A percentile compares a stretch with the other conserved stretches of the same genome.
Conservation (phyloP, 441 rosid species). For the Eugenia klotzschiana region DNA sequence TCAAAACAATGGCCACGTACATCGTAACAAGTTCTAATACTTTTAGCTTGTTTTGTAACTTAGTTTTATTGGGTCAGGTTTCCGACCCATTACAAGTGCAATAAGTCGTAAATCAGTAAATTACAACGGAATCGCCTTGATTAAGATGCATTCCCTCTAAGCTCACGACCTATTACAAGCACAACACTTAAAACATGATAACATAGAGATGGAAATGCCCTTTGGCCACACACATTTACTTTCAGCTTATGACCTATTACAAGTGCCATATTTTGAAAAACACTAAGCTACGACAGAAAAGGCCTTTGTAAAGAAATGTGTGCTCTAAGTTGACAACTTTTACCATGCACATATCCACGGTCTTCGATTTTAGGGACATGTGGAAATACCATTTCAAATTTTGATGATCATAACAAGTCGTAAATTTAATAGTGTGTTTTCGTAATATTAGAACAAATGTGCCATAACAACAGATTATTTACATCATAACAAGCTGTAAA, state of each 20-base stretch:
- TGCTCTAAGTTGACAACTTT: no score
- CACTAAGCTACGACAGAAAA: no score
- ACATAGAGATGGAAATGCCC: not conserved
- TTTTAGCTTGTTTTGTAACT: not conserved
- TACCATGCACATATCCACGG: no score
- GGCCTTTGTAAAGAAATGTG: no score
- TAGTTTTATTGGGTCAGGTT: not conserved
- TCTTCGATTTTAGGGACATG: no score
- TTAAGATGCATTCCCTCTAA: not conserved
- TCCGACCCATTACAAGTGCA: not conserved
- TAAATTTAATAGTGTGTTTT: no score
- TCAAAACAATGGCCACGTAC: not conserved
- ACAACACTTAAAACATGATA: not conserved
- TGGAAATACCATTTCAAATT: no score
- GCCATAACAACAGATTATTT: no score
- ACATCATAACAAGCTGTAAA: no score
- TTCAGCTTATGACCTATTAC: not conserved
- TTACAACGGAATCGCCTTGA: rapidly evolving
- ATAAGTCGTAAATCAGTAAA: not conserved
- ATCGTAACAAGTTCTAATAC: not conserved
- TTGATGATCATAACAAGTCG: no score
- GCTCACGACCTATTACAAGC: not conserved
- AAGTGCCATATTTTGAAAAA: no score
- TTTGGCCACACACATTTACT: not conserved
- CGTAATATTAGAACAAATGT: no score